Evolutionary conservation across 768 basidiomycete genomes (phyloP).

Genomic region (Lentinus brumalis): DNA sequence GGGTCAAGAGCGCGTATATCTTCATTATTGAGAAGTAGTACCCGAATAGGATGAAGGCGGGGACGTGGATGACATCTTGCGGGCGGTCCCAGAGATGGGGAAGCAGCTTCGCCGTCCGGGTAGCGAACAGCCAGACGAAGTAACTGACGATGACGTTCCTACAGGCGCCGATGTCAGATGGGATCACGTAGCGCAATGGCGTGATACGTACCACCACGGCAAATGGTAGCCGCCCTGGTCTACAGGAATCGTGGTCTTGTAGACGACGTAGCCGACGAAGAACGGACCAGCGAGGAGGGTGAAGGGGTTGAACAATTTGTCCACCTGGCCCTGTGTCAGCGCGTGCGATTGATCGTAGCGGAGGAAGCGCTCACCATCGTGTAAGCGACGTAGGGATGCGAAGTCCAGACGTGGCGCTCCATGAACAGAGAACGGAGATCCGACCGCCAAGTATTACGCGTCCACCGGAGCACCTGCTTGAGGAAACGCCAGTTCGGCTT

Average conservation of each 20-base stretch:
- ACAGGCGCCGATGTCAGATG: neutral
- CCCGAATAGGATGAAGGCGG: slow-evolving; percentile 77
- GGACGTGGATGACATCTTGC: slow-evolving; percentile 60
- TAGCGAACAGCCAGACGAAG: slow-evolving; percentile 67
- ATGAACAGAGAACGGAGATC: slow-evolving; percentile 88
- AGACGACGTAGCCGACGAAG: slow-evolving; percentile 75
- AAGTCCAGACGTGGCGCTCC: slow-evolving; percentile 85
- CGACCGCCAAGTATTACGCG: slow-evolving; percentile 91
- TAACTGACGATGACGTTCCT: slow-evolving; percentile 75
- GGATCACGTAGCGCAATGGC: neutral
- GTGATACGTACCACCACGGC: slow-evolving; percentile 71
- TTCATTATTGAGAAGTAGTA: slow-evolving; percentile 98
- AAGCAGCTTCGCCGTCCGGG: slow-evolving; percentile 74
- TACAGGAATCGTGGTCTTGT: slow-evolving; percentile 72
- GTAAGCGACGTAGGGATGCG: slow-evolving; percentile 80
- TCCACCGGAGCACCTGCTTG: slow-evolving; percentile 93
- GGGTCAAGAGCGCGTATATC: slow-evolving; percentile 84
- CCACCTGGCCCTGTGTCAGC: no score
- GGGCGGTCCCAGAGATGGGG: slow-evolving; percentile 62
- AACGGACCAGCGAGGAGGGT: slow-evolving; percentile 84
- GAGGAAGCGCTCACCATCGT: slow-evolving; percentile 76
- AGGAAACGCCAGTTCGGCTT: slow-evolving; percentile 96
- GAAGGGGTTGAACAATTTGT: slow-evolving; percentile 84
- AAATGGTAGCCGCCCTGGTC: slow-evolving; percentile 76
- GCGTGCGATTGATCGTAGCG: no score